Conservation (phyloP, 2,329 filamentous ascomycete species). For the Tolypocladium paradoxum region DNA sequence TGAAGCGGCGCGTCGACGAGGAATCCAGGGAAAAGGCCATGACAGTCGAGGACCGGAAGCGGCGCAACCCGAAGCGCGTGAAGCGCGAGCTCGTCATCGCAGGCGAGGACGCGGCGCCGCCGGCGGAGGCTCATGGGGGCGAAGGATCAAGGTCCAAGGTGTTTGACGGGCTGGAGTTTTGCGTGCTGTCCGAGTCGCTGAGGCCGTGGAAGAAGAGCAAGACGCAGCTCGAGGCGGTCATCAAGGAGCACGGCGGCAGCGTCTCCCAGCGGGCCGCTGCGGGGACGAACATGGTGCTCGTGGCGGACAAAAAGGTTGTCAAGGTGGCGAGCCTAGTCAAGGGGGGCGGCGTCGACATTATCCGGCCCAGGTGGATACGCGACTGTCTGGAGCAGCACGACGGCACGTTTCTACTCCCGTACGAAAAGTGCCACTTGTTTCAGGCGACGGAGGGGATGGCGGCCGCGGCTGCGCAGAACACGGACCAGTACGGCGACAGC, state of each 20-base stretch:
- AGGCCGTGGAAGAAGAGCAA: constrained; percentile 66
- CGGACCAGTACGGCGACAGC: constrained; percentile 74
- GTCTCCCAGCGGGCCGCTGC: constrained; percentile 64
- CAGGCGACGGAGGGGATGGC: constrained; percentile 48
- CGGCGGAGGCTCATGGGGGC: constrained; percentile 15
- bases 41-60: constrained; percentile 60
- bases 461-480: constrained; percentile 45
- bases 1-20: constrained; percentile 60
- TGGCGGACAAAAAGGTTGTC: constrained; percentile 72
- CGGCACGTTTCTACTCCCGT: constrained; percentile 49
- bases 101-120: constrained; percentile 46
- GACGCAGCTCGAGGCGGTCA: constrained; percentile 63
- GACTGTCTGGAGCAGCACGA: constrained; percentile 60
- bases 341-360: constrained; percentile 55
- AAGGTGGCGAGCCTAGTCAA: constrained; percentile 80
- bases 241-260: constrained; percentile 74
- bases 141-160: constrained; percentile 43
- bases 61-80: constrained; percentile 42
- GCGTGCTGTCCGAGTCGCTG: constrained; percentile 66
- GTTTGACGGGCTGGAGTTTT: constrained; percentile 71
- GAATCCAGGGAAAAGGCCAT: constrained; percentile 65
- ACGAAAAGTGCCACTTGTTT: constrained; percentile 58
- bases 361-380: constrained; percentile 71
- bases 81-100: constrained; percentile 62
- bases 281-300: constrained; percentile 51